These are phyloP conservation scores for Starmerella bacillaris DNA, from an alignment of 805 yeast genomes.

Conservation along the genomic window DNA sequence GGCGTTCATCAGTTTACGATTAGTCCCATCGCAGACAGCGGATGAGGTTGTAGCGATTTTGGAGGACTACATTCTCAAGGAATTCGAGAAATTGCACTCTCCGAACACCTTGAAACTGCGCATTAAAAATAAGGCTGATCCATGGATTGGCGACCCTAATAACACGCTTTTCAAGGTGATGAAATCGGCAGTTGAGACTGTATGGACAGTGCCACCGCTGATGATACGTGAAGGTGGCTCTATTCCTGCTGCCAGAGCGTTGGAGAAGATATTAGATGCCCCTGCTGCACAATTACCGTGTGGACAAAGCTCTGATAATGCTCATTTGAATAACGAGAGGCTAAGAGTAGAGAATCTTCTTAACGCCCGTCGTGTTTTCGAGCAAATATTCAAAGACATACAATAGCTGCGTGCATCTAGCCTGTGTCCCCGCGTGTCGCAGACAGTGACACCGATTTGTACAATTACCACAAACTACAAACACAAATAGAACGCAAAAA, in stretches of 20 bases:
- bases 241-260: slow-evolving; percentile 70
- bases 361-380: slow-evolving; percentile 45
- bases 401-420: too few relatives aligned
- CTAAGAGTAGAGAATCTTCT: slow-evolving; percentile 60
- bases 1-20: slow-evolving; percentile 62
- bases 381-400: slow-evolving; percentile 12
- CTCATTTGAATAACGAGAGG: slow-evolving; percentile 79
- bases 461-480: background rate
- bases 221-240: slow-evolving; percentile 94
- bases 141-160: slow-evolving; percentile 82
- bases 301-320: slow-evolving; percentile 88
- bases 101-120: slow-evolving; percentile 44
- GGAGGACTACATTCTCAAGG: slow-evolving; percentile 28
- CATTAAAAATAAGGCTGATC: slow-evolving; percentile 74
- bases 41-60: slow-evolving; percentile 37
- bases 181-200: slow-evolving; percentile 38
- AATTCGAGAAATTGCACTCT: slow-evolving; percentile 36
- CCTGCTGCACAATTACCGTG: slow-evolving; percentile 93
- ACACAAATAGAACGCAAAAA: background rate
- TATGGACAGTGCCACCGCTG: slow-evolving; percentile 71
- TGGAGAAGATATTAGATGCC: slow-evolving; percentile 67
- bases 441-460: too few relatives aligned
- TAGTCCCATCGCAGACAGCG: slow-evolving; percentile 76
- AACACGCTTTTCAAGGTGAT: slow-evolving; percentile 58
- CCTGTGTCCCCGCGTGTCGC: too few relatives aligned